Evolutionary conservation across 495 filamentous ascomycete genomes (phyloP).

Genomic region (Penicillium ucsense): DNA sequence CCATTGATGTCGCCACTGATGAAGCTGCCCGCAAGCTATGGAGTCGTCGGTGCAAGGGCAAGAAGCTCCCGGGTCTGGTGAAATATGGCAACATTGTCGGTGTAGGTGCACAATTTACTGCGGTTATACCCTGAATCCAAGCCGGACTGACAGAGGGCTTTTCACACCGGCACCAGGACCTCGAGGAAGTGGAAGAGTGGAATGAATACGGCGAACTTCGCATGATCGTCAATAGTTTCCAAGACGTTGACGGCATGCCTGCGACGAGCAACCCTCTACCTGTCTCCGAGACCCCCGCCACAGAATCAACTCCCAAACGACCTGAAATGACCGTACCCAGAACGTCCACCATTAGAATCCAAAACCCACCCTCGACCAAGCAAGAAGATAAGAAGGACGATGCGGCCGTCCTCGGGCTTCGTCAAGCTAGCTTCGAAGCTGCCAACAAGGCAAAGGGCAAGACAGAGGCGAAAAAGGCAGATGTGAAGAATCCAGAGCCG

Average conservation of each 20-base stretch:
- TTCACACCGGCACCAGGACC: constrained; percentile 48
- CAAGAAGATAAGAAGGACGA: constrained; percentile 22
- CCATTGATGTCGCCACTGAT: constrained; percentile 86
- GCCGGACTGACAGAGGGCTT: constrained; percentile 1
- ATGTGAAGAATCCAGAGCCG: constrained; percentile 3
- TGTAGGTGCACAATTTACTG: constrained; percentile 43
- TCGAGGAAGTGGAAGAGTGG: constrained; percentile 95
- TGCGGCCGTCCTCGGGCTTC: constrained; percentile 45
- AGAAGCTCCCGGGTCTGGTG: constrained; percentile 81
- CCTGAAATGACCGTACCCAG: constrained; percentile 26
- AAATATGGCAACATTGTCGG: constrained; percentile 79
- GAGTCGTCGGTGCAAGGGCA: constrained; percentile 67
- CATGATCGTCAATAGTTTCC: constrained; percentile 53
- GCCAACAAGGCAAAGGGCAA: constrained; percentile 49
- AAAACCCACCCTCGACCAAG: constrained; percentile 30
- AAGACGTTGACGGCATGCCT: constrained; percentile 27
- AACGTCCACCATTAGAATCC: constrained; percentile 33
- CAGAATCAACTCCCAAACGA: constrained; percentile 20
- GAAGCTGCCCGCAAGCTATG: constrained; percentile 85
- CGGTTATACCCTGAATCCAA: neutral
- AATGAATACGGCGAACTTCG: constrained; percentile 97
- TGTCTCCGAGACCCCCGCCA: constrained; percentile 20
- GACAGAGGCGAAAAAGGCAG: constrained; percentile 13
- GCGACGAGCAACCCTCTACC: constrained; percentile 38
- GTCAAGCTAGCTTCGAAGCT: constrained; percentile 60